A percentile compares a stretch with the other conserved stretches of the same genome.
Evolutionary conservation across 345 rosid genomes (phyloP).

Genomic region (Gossypium thurberi): DNA sequence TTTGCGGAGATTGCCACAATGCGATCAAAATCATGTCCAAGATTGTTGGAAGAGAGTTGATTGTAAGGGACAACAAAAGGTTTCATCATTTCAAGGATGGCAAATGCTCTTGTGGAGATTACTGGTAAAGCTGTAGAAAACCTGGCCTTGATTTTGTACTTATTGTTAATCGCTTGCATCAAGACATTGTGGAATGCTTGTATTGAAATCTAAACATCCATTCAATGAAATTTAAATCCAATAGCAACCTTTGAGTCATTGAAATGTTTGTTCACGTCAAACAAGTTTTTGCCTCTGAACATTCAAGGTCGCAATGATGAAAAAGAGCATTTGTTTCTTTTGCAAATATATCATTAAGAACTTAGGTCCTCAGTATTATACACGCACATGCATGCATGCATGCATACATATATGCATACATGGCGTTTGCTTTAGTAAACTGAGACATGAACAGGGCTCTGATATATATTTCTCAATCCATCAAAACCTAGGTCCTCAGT

Average conservation of each 20-base stretch:
- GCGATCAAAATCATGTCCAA: slow-evolving; percentile 58
- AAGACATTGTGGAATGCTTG: slow-evolving; percentile 9
- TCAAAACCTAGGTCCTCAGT: not conserved
- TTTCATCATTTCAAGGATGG: slow-evolving; percentile 61
- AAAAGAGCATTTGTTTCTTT: not conserved
- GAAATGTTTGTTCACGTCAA: not conserved
- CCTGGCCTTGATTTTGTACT: slow-evolving; percentile 1
- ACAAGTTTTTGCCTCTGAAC: not conserved
- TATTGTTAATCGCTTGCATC: slow-evolving; percentile 16
- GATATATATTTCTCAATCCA: not conserved
- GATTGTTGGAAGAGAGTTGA: slow-evolving; percentile 58
- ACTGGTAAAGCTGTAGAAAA: slow-evolving; percentile 30
- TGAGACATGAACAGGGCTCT: not conserved
- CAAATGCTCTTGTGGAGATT: slow-evolving; percentile 53
- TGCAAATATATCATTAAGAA: not conserved
- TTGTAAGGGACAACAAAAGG: slow-evolving; percentile 59
- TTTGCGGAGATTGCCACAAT: slow-evolving; percentile 63
- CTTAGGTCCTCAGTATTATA: no score
- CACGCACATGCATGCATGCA: no score
- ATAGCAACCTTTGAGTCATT: not conserved
- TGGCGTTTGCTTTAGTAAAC: not conserved
- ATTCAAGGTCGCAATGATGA: not conserved
- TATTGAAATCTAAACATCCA: not conserved
- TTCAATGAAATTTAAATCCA: not conserved
- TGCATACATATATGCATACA: not conserved